Base-by-base conservation (phyloP, 345 rosid genomes). In the Hibiscus syriacus region DNA sequence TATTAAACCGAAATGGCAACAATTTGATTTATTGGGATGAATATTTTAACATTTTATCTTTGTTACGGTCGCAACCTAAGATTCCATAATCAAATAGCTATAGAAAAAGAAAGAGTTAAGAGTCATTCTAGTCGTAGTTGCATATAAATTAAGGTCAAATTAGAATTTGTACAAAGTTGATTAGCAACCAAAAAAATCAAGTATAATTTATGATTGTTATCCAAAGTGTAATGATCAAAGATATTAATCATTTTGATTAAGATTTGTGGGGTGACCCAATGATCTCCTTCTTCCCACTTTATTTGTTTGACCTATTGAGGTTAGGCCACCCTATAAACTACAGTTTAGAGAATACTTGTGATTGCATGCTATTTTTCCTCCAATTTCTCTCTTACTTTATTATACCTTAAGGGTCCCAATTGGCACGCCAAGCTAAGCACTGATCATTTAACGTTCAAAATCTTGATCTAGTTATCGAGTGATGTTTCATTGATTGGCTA, bases 191-290 rank as follows among this genome's bases (percentile, higher is more conserved):
- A n/a, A 26, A 53, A 39, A 20, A 38, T 32, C 30, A 60, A 68
- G 68, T 54, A 39, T 30, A 7, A 50, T 55, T 48, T 43, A 62
- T 68, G 55, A 26, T 55, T 67, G 25, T 23, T 5, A 22, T 25
- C 48, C 41, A 16, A 43, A 43, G 6, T 54, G 65, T 14, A 20
- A 55, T 71, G 49, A 62, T 36, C 49, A 55, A 81, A 29, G 80
- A 79, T 73, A n/a, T n/a, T 14, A 60, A 56, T 72, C 67, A 54
- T 59, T 53, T 52, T 64, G 64, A 6, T 36, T 49, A 64, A 67
- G 75, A 77, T 73, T 67, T 53, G 76, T 68, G 62, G 70, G 70
- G 59, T 54, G 68, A 14, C 46, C n/a, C 43, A 4, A 61, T 52
- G 22, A 12, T 7, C 17, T 38, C 2, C 6, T n/a, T 38, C 38